Conservation (phyloP, 2,329 filamentous ascomycete genomes). For the Penicillium palitans region DNA sequence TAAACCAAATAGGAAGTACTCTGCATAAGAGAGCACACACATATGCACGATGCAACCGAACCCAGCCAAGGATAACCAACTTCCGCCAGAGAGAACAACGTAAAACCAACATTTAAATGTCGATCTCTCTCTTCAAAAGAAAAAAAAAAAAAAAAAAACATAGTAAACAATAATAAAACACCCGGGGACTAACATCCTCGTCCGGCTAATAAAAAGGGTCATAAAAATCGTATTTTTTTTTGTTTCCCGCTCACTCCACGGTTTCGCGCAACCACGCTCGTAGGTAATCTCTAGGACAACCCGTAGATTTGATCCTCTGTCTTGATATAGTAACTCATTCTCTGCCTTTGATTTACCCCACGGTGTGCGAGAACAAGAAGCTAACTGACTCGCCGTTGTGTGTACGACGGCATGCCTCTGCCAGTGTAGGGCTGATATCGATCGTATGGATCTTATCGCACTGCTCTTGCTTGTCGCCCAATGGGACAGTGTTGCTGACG, state of each 20-base stretch:
- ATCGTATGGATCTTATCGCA: slow-evolving; percentile 85
- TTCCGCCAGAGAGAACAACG: slow-evolving; percentile 3
- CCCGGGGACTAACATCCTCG: slow-evolving; percentile 13
- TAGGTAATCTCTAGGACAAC: slow-evolving; percentile 1
- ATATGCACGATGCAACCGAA: slow-evolving; percentile 1
- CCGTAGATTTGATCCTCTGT: slow-evolving; percentile 7
- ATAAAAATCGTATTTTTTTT: slow-evolving; percentile 30
- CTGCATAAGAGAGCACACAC: background rate
- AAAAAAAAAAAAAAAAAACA: background rate
- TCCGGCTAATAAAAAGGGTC: slow-evolving; percentile 17
- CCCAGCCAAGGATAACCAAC: background rate
- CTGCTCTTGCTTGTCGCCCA: slow-evolving; percentile 74
- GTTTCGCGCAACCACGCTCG: slow-evolving; percentile 19
- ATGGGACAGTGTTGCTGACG: slow-evolving; percentile 85
- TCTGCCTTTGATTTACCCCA: slow-evolving; percentile 33
- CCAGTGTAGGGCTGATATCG: slow-evolving; percentile 78
- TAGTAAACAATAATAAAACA: slow-evolving; percentile 12
- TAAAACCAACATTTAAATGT: background rate
- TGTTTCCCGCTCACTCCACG: slow-evolving; percentile 23
- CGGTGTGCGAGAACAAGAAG: slow-evolving; percentile 53
- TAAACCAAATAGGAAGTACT: background rate
- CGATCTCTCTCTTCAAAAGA: background rate
- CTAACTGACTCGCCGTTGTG: slow-evolving; percentile 55
- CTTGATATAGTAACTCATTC: slow-evolving; percentile 7
- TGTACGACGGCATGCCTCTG: slow-evolving; percentile 51